phyloP scores from a whole-genome alignment of 106 monocot genomes.

The Acorus calamus region DNA sequence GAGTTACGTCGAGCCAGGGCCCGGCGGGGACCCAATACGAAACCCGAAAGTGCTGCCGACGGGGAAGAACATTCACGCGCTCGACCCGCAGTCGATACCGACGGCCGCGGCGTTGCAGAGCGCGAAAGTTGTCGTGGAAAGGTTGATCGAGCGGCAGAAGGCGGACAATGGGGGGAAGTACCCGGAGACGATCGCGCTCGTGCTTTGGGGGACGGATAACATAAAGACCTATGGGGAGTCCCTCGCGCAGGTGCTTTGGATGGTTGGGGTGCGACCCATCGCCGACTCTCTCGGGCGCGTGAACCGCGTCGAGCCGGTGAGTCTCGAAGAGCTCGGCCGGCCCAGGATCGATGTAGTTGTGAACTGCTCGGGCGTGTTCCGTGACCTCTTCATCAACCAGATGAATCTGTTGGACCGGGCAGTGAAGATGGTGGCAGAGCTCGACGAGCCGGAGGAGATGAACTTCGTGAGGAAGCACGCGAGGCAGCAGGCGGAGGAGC shows the following conservation, averaged over 20 bases:
- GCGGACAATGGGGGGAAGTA: constrained; percentile 53
- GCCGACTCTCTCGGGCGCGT: constrained; percentile 67
- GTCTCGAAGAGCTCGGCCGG: constrained; percentile 69
- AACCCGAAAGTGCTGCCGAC: constrained; percentile 82
- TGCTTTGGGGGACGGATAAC: constrained; percentile 78
- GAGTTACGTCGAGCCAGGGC: constrained; percentile 61
- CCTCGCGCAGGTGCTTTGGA: constrained; percentile 72
- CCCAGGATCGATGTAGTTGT: constrained; percentile 75
- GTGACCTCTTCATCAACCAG: constrained; percentile 89
- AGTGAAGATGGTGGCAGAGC: constrained; percentile 74
- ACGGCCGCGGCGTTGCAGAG: constrained; percentile 69
- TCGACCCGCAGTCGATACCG: constrained; percentile 75
- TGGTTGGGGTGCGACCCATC: constrained; percentile 59
- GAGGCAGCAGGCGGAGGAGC: constrained; percentile 49
- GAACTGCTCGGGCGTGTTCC: constrained; percentile 83
- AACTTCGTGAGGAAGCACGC: constrained; percentile 75
- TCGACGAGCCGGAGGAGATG: constrained; percentile 63
- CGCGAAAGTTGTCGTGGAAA: constrained; percentile 68
- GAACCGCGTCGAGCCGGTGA: constrained; percentile 55
- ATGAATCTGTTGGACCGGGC: constrained; percentile 75
- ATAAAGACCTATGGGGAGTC: constrained; percentile 83
- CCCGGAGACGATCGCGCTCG: constrained; percentile 66
- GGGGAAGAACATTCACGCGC: constrained; percentile 85
- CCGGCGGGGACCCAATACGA: constrained; percentile 74
- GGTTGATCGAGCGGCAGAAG: constrained; percentile 70